Percentiles rank a stretch among this genome's conserved stretches.
Evolutionary conservation across 176 grass and related monocot species (phyloP).

Genomic region (Carex kokanica): DNA sequence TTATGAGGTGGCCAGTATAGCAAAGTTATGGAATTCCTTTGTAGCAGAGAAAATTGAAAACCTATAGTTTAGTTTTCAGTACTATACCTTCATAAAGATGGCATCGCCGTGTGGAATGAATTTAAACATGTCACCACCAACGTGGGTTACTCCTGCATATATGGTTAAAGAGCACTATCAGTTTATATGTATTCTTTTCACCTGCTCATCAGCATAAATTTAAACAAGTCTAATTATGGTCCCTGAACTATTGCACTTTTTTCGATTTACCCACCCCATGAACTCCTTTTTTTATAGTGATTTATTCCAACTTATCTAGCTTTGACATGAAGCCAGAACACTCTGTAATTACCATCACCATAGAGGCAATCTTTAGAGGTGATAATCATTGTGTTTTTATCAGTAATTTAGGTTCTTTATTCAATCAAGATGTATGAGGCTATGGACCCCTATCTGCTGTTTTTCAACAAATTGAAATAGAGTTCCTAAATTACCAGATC

Average conservation of each 20-base stretch:
- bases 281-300: background rate
- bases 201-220: background rate
- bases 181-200: background rate
- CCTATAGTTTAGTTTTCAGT: background rate
- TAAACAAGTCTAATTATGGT: background rate
- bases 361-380: background rate
- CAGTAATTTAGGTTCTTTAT: background rate
- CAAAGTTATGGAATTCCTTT: background rate
- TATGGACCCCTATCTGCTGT: background rate
- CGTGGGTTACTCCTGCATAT: constrained; percentile 58
- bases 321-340: background rate
- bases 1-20: background rate
- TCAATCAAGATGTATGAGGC: background rate
- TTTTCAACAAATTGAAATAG: background rate
- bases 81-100: constrained; percentile 89
- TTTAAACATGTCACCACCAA: constrained; percentile 85
- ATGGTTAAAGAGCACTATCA: background rate
- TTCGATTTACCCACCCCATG: background rate
- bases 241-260: background rate
- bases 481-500: background rate
- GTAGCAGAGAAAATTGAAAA: background rate
- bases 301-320: background rate
- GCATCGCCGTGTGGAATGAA: constrained; percentile 68
- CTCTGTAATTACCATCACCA: background rate
- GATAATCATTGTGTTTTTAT: background rate